phyloP scores from a whole-genome alignment of 2,329 filamentous ascomycete genomes.

The Aspergillus brasiliensis region DNA sequence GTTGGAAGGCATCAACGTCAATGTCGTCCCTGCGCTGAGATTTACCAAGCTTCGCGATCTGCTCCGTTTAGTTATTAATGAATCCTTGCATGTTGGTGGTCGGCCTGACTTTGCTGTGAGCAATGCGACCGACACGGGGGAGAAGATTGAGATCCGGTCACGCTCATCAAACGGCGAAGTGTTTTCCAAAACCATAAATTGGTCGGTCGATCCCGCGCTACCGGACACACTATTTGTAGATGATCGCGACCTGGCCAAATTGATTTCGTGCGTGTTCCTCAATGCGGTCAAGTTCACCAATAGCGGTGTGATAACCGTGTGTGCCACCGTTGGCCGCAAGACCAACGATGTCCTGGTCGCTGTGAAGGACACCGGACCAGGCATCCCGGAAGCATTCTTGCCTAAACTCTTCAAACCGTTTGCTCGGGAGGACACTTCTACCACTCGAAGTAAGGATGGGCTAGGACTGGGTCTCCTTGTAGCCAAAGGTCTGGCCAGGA shows the following conservation, averaged over 20 bases:
- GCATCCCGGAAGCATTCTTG: conserved; percentile 67
- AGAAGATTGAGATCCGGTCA: conserved; percentile 49
- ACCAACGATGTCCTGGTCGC: conserved; percentile 61
- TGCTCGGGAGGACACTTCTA: conserved; percentile 68
- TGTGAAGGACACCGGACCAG: conserved; percentile 67
- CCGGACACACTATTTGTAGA: conserved; percentile 55
- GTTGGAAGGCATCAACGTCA: conserved; percentile 40
- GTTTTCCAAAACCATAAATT: conserved; percentile 49
- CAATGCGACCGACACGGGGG: conserved; percentile 46
- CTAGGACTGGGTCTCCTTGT: conserved; percentile 70
- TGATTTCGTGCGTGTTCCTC: conserved; percentile 64
- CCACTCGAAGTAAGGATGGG: conserved; percentile 68
- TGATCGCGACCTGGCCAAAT: conserved; percentile 64
- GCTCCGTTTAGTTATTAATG: conserved; percentile 50
- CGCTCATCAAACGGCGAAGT: conserved; percentile 48
- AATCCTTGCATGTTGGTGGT: conserved; percentile 51
- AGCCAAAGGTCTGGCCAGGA: conserved; percentile 70
- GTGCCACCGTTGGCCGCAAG: conserved; percentile 55
- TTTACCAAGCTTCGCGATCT: conserved; percentile 50
- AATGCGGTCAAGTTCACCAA: conserved; percentile 75
- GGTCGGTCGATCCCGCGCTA: conserved; percentile 50
- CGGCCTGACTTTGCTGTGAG: conserved; percentile 51
- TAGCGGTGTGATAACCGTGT: conserved; percentile 61
- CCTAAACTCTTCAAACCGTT: conserved; percentile 71
- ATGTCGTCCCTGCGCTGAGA: conserved; percentile 40